Conservation (phyloP, 129 eudicot species). For the Pulicaria dysenterica region DNA sequence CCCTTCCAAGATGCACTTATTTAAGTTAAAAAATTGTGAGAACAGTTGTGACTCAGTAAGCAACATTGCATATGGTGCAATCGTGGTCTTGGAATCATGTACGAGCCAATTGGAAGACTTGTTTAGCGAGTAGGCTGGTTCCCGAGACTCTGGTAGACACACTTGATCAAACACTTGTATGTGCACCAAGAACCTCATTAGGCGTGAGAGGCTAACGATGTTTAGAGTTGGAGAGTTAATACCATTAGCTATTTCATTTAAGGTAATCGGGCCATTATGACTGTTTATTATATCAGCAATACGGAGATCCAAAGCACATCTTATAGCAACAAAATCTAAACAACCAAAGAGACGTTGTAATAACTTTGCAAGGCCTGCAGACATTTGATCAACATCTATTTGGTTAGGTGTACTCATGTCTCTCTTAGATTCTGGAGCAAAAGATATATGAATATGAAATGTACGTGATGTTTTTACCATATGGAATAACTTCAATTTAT, state of each 20-base stretch:
- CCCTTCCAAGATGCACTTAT: constrained; percentile 31
- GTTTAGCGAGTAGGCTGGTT: constrained; percentile 27
- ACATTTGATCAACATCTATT: too few species aligned
- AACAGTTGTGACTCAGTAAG: background rate
- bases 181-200: constrained; percentile 40
- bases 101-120: constrained; percentile 30
- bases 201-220: constrained; percentile 24
- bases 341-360: background rate
- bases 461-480: too few species aligned
- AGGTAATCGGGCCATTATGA: constrained; percentile 34
- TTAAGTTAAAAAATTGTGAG: constrained; percentile 8
- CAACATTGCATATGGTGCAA: constrained; percentile 27
- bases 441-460: too few species aligned
- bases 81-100: background rate
- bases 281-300: constrained; percentile 35
- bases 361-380: constrained; percentile 27
- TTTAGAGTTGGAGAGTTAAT: constrained; percentile 19
- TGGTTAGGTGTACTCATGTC: background rate
- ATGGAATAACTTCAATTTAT: too few species aligned
- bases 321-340: constrained; percentile 28
- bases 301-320: constrained; percentile 40
- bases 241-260: constrained; percentile 36
- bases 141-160: background rate
- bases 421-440: background rate
- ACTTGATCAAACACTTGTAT: constrained; percentile 20